These are phyloP conservation scores for Alternaria ventricosa DNA, from an alignment of 2,329 filamentous ascomycete species.

Conservation along the genomic window DNA sequence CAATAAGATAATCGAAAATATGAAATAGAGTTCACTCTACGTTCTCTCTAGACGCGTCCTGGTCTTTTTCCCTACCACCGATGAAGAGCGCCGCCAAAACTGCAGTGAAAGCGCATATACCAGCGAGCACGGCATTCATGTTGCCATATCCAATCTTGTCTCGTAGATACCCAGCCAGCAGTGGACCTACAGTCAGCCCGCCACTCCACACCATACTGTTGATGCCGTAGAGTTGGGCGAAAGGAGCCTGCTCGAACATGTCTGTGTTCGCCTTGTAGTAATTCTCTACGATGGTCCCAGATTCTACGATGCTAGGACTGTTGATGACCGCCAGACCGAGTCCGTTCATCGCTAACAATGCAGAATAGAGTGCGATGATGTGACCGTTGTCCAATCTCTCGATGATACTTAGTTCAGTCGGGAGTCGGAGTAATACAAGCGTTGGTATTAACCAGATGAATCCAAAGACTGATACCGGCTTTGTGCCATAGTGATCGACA, in stretches of 20 bases:
- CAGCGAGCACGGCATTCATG: conserved; percentile 62
- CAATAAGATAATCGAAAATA: no score
- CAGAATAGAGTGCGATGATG: conserved; percentile 56
- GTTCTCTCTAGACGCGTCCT: background rate
- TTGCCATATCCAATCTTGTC: conserved; percentile 63
- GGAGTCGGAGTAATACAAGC: conserved; percentile 53
- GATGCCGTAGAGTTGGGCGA: conserved; percentile 70
- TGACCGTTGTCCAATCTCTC: conserved; percentile 19
- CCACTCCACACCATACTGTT: conserved; percentile 68
- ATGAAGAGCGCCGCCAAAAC: conserved; percentile 55
- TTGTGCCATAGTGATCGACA: conserved; percentile 56
- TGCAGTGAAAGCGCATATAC: conserved; percentile 54
- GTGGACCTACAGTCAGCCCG: conserved; percentile 66
- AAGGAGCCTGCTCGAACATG: conserved; percentile 64
- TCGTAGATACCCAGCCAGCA: conserved; percentile 61
- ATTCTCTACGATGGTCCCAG: conserved; percentile 61
- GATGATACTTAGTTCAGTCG: conserved; percentile 25
- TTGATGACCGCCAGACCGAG: conserved; percentile 62
- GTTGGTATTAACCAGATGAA: conserved; percentile 54
- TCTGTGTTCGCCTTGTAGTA: conserved; percentile 63
- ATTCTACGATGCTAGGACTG: conserved; percentile 64
- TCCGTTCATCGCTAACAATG: conserved; percentile 57
- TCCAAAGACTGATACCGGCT: conserved; percentile 50
- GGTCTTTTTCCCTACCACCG: conserved; percentile 33
- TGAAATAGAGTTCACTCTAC: background rate